Evolutionary conservation across 208 protist species (phyloP).

Genomic region (Porcisia hertigi): DNA sequence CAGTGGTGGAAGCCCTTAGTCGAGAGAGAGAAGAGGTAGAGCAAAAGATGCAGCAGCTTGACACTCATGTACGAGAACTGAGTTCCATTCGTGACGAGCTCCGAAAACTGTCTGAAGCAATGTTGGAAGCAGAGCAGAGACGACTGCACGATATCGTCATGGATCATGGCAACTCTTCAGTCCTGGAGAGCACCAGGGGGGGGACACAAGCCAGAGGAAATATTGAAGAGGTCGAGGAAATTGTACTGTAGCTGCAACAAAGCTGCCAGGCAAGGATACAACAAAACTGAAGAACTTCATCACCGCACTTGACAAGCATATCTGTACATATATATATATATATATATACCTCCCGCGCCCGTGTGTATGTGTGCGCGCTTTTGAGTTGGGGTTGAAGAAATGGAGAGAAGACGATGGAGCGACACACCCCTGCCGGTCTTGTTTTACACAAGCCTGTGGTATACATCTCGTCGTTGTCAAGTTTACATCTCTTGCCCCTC

Average conservation of each 20-base stretch:
- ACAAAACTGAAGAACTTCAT: neutral
- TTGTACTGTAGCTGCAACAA: constrained; percentile 8
- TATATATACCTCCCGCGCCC: neutral
- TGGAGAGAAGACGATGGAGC: neutral
- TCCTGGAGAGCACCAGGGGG: neutral
- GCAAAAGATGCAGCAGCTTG: constrained; percentile 43
- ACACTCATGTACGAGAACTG: constrained; percentile 58
- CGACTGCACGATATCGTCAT: constrained; percentile 20
- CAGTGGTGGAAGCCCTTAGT: constrained; percentile 56
- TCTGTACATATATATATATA: neutral
- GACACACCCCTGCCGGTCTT: neutral
- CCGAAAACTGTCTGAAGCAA: constrained; percentile 38
- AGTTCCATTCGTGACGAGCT: constrained; percentile 73
- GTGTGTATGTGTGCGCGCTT: neutral
- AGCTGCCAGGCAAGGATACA: neutral
- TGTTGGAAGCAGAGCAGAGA: constrained; percentile 14
- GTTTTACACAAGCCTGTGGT: neutral
- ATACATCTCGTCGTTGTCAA: neutral
- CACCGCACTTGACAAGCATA: neutral
- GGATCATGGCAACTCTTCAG: neutral
- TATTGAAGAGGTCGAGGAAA: constrained; percentile 5
- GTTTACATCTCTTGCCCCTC: neutral
- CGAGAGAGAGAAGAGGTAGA: constrained; percentile 61
- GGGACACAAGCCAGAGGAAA: neutral
- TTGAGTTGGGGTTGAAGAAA: neutral